These are phyloP conservation scores for Wickerhamomyces pijperi DNA, from an alignment of 805 yeast species.

Conservation along the genomic window DNA sequence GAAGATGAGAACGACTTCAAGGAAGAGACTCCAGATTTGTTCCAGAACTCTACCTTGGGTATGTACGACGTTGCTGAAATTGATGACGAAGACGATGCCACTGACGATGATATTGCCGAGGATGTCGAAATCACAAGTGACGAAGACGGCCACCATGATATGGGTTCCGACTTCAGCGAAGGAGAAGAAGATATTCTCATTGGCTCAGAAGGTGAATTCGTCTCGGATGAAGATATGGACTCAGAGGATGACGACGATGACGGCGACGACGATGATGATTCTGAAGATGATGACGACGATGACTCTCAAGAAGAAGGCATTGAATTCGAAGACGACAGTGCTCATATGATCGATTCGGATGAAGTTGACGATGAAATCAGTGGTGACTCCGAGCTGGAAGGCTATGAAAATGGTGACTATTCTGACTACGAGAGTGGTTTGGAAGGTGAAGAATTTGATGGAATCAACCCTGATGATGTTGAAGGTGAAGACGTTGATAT, in stretches of 20 bases:
- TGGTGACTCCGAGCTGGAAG: not conserved
- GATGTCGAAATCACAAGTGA: slow-evolving; percentile 24
- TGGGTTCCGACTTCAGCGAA: slow-evolving; percentile 15
- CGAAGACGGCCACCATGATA: slow-evolving; percentile 23
- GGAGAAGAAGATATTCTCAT: slow-evolving; percentile 22
- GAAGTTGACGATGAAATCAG: not conserved
- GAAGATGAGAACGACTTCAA: slow-evolving; percentile 46
- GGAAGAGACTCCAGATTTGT: slow-evolving; percentile 70
- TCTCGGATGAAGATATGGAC: slow-evolving; percentile 20
- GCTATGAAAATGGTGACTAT: too few relatives aligned
- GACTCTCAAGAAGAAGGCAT: too few relatives aligned
- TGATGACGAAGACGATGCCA: slow-evolving; percentile 52
- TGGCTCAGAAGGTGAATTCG: too few relatives aligned
- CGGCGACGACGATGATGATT: slow-evolving; percentile 11
- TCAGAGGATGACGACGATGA: slow-evolving; percentile 10
- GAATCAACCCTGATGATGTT: slow-evolving; percentile 4
- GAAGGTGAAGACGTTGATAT: slow-evolving; percentile 3
- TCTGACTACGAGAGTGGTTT: slow-evolving; percentile 1
- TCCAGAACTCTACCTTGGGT: slow-evolving; percentile 83
- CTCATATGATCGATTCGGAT: not conserved
- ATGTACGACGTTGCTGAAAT: slow-evolving; percentile 82
- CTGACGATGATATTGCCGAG: slow-evolving; percentile 36
- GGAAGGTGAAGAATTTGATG: not conserved
- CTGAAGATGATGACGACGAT: slow-evolving; percentile 13
- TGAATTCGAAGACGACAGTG: too few relatives aligned